Percentiles rank a stretch among this genome's conserved stretches.
phyloP scores from a whole-genome alignment of 1,284 basidiomycete genomes.

The Ustilago bromivora region DNA sequence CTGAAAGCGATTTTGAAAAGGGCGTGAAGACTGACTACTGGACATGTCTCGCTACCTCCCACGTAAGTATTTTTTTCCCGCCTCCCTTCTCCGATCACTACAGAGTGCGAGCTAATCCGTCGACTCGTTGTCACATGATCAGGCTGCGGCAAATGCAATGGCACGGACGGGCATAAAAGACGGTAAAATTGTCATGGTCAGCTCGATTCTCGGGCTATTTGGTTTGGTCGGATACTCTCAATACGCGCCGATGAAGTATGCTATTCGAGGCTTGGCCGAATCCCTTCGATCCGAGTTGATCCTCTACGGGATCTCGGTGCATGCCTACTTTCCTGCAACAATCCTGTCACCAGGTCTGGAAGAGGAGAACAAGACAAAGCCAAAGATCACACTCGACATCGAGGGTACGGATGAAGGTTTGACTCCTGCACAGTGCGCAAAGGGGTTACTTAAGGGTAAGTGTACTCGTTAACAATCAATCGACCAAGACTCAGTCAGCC shows the following conservation, averaged over 20 bases:
- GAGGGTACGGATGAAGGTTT: slow-evolving; percentile 81
- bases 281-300: slow-evolving; percentile 83
- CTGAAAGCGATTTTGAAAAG: slow-evolving; percentile 74
- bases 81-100: not conserved
- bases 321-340: slow-evolving; percentile 87
- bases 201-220: slow-evolving; percentile 84
- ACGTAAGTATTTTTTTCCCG: slow-evolving; percentile 72
- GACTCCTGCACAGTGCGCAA: slow-evolving; percentile 78
- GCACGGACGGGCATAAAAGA: slow-evolving; percentile 74
- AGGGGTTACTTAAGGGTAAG: slow-evolving; percentile 77
- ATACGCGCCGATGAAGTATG: slow-evolving; percentile 90
- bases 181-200: slow-evolving; percentile 82
- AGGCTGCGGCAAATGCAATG: slow-evolving; percentile 82
- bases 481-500: not conserved
- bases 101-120: not conserved
- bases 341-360: slow-evolving; percentile 85
- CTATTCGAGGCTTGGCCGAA: slow-evolving; percentile 88
- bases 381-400: slow-evolving; percentile 81
- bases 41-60: slow-evolving; percentile 79
- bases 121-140: not conserved
- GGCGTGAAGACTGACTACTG: slow-evolving; percentile 72
- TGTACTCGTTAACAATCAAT: not conserved
- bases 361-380: slow-evolving; percentile 85
- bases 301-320: slow-evolving; percentile 82
- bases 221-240: slow-evolving; percentile 84